Conservation (phyloP, 495 filamentous ascomycete genomes). For the Aspergillus avenaceus region DNA sequence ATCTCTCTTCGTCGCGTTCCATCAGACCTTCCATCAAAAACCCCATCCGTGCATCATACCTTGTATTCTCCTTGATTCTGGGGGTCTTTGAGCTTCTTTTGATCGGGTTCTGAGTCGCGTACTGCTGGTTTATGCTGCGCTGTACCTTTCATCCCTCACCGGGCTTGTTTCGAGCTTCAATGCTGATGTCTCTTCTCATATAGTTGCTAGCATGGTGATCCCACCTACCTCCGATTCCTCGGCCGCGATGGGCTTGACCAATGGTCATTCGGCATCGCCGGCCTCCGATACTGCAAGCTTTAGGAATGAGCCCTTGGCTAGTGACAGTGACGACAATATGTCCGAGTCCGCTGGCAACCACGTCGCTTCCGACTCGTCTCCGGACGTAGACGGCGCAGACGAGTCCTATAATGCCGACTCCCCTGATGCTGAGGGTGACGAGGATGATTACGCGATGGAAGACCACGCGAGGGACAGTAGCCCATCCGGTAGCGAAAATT, state of each 20-base stretch:
- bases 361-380: conserved; percentile 44
- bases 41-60: conserved; percentile 35
- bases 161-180: conserved; percentile 34
- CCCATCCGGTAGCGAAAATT: conserved; percentile 51
- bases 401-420: conserved; percentile 42
- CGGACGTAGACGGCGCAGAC: conserved; percentile 63
- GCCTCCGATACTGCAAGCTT: conserved; percentile 32
- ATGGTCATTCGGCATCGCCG: conserved; percentile 45
- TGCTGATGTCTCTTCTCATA: conserved; percentile 39
- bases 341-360: conserved; percentile 44
- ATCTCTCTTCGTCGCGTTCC: conserved; percentile 30
- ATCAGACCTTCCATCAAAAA: conserved; percentile 45
- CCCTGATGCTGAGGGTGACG: conserved; percentile 50
- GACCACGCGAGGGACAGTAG: conserved; percentile 54
- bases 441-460: conserved; percentile 74
- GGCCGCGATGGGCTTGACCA: conserved; percentile 38
- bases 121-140: conserved; percentile 20
- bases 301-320: conserved; percentile 32
- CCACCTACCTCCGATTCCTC: conserved; percentile 43
- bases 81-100: conserved; percentile 23
- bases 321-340: conserved; percentile 51
- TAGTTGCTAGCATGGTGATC: conserved; percentile 52
- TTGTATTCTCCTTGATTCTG: conserved; percentile 27
- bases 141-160: conserved; percentile 15
- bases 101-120: conserved; percentile 32